Evolutionary conservation across 768 basidiomycete species (phyloP), one percentile per base, ranked within the genome.

Genomic region (Lentinula sp.): DNA sequence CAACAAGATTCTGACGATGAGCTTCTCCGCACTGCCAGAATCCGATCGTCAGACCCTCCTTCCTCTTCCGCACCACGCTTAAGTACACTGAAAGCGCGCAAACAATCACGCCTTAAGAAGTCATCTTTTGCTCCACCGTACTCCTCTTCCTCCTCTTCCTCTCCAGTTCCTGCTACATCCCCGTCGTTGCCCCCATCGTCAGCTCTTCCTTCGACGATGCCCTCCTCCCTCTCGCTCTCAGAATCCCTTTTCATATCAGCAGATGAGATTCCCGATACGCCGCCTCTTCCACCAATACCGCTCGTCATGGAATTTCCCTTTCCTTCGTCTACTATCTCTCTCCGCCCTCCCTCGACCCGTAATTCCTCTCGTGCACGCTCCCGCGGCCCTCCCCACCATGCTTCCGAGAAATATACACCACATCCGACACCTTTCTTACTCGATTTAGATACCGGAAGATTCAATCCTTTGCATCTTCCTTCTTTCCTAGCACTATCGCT

Each of bases 291-390:
- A 10, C 55, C 55, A 5, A 28, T 56, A 41, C 41, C 55, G 10
- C 55, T 56, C 41, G 23, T 43, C 2, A 28, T 50, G 33, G 46
- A 16, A 35, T 59, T 59, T 15, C 57, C 57, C 13, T 59, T 49
- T 15, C 56, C 56, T 43, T 54, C 57, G 3, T 35, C 37, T 4
- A 48, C 43, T 33, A 32, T 45, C 6, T 45, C 37, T 35, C 46
- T 23, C 57, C 32, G 4, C 28, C 57, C 12, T 48, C 23, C 57
- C 8, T 16, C 32, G n/a, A n/a, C 18, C 4, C 23, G 53, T 4
- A 36, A 36, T 23, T n/a, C 43, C 20, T 59, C 57, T 32, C 57
- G 57, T 45, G 37, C 57, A n/a, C 57, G 57, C 15, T 37, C 45
- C 13, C 43, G 57, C 2, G 33, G 37, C 28, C 39, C 45, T 32